These are phyloP conservation scores for Sporothrix luriei DNA, from an alignment of 2,329 filamentous ascomycete genomes.

Conservation along the genomic window DNA sequence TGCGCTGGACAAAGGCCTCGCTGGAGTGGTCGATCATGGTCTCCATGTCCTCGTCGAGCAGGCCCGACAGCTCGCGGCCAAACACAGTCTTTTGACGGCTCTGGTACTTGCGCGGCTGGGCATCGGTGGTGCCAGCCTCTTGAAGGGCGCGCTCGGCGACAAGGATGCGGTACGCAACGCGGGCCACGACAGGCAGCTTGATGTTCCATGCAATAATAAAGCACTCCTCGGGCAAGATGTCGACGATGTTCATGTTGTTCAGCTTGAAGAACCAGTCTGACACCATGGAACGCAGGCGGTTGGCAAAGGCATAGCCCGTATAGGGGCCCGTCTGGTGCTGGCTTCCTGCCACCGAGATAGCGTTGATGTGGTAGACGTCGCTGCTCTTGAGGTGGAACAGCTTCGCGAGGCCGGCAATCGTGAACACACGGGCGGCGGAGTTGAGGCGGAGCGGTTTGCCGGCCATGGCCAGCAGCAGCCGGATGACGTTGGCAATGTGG, in stretches of 20 bases:
- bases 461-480: conserved; percentile 60
- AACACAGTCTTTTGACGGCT: conserved; percentile 40
- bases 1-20: conserved; percentile 53
- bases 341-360: neutral
- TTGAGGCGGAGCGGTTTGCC: conserved; percentile 56
- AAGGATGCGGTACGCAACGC: conserved; percentile 59
- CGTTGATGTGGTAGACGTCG: neutral
- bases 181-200: conserved; percentile 48
- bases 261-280: conserved; percentile 61
- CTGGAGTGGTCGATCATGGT: conserved; percentile 54
- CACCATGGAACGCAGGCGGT: conserved; percentile 50
- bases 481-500: conserved; percentile 65
- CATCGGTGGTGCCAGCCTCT: conserved; percentile 39
- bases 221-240: conserved; percentile 63
- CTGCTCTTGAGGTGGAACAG: conserved; percentile 54
- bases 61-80: conserved; percentile 53
- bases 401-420: conserved; percentile 63
- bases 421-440: conserved; percentile 68
- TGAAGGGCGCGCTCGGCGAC: conserved; percentile 64
- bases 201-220: conserved; percentile 59
- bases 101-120: conserved; percentile 27
- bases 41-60: conserved; percentile 61
- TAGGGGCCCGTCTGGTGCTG: neutral
- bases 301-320: neutral
- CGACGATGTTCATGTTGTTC: conserved; percentile 61